Percentiles rank a stretch among this genome's conserved stretches.
Conservation (phyloP, 306 rosid species). For the Heteromeles arbutifolia region DNA sequence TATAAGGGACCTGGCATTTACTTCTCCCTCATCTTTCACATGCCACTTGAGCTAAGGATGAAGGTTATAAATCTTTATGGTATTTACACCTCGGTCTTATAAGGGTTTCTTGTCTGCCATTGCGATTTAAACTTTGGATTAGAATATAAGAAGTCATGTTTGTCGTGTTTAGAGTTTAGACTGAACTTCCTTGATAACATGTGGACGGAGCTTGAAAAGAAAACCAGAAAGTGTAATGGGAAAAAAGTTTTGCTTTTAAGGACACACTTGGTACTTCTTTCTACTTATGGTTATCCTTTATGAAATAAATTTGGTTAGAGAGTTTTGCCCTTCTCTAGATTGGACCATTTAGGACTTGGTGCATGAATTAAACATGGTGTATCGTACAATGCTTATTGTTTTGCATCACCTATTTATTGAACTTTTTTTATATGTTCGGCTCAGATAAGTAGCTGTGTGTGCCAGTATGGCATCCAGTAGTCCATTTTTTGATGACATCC, state of each 20-base stretch:
- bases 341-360: not conserved
- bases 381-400: not conserved
- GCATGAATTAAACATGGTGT: not conserved
- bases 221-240: not conserved
- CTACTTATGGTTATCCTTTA: not conserved
- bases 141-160: not conserved
- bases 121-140: not conserved
- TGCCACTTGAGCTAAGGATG: not conserved
- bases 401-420: not conserved
- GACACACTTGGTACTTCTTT: not conserved
- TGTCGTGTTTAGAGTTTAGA: not conserved
- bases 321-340: not conserved
- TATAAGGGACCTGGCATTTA: not conserved
- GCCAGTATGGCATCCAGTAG: conserved; percentile 57
- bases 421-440: not conserved
- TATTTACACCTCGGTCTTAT: not conserved
- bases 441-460: conserved; percentile 20
- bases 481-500: conserved; percentile 61
- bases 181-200: not conserved
- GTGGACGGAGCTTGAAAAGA: not conserved
- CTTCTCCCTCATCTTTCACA: not conserved
- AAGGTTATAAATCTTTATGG: too few species aligned
- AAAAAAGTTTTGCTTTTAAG: not conserved
- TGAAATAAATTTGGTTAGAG: not conserved
- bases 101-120: not conserved